These are phyloP conservation scores for Malassezia vespertilionis DNA, from an alignment of 1,284 basidiomycete genomes.

Conservation along the genomic window DNA sequence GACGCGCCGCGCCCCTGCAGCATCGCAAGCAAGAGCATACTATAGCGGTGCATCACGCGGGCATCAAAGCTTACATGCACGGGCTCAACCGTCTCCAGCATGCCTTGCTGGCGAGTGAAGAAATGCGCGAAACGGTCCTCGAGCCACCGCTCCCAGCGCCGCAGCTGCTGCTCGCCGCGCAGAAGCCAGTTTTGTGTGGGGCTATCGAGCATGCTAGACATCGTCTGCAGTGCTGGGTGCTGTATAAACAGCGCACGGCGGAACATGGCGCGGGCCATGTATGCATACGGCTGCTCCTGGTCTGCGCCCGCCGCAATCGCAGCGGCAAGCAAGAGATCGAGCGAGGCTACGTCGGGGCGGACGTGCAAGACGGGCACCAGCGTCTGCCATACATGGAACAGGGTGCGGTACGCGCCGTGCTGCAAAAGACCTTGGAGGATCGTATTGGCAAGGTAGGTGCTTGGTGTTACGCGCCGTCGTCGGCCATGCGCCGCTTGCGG, in stretches of 20 bases:
- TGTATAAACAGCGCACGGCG: conserved; percentile 1
- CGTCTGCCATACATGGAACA: conserved; percentile 11
- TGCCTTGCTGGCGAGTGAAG: not conserved
- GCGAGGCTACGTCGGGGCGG: conserved; percentile 6
- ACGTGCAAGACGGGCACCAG: conserved; percentile 8
- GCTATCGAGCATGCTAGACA: conserved; percentile 4
- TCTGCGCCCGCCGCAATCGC: not conserved
- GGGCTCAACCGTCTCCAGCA: not conserved
- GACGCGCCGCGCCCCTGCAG: not conserved
- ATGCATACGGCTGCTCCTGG: not conserved
- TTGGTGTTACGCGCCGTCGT: conserved; percentile 2
- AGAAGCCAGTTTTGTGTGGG: conserved; percentile 9
- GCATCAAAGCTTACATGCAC: conserved; percentile 9
- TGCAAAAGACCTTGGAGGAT: conserved; percentile 9
- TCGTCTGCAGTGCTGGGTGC: conserved; percentile 9
- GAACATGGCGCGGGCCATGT: conserved; percentile 7
- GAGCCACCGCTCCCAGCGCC: conserved; percentile 15
- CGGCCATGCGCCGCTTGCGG: not conserved
- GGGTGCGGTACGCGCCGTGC: conserved; percentile 5
- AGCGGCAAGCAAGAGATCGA: conserved; percentile 10
- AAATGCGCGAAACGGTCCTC: conserved; percentile 4
- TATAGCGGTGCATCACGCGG: conserved; percentile 13
- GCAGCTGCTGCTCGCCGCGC: conserved; percentile 14
- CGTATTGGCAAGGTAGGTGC: conserved; percentile 13
- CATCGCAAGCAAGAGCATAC: conserved; percentile 2